These are phyloP conservation scores for Tuber calosporum DNA, from an alignment of 495 filamentous ascomycete genomes.

Conservation along the genomic window DNA sequence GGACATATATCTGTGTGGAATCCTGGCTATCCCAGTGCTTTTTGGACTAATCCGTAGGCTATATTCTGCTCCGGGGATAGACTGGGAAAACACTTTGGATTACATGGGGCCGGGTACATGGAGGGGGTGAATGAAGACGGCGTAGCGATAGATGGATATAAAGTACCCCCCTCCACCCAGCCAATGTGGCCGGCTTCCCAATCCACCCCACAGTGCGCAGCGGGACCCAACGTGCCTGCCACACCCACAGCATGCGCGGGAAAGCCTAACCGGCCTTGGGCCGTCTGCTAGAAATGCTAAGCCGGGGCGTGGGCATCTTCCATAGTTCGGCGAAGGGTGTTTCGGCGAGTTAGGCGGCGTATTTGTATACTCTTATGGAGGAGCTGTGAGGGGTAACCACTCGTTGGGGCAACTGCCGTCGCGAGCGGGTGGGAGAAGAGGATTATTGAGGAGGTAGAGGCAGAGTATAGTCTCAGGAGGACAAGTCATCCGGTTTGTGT, in stretches of 20 bases:
- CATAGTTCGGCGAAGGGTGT: conserved; percentile 49
- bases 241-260: conserved; percentile 51
- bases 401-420: conserved; percentile 49
- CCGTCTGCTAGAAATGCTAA: conserved; percentile 53
- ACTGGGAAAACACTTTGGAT: conserved; percentile 52
- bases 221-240: conserved; percentile 52
- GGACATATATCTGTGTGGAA: conserved; percentile 62
- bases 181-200: conserved; percentile 63
- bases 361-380: conserved; percentile 50
- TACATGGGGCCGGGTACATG: conserved; percentile 50
- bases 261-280: conserved; percentile 52
- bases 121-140: conserved; percentile 53
- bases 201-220: conserved; percentile 58
- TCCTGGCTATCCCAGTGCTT: conserved; percentile 53
- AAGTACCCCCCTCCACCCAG: conserved; percentile 22
- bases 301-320: conserved; percentile 49
- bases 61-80: neutral
- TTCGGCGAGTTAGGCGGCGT: conserved; percentile 52
- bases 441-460: conserved; percentile 49
- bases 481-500: conserved; percentile 34
- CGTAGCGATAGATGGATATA: conserved; percentile 42
- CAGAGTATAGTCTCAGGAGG: conserved; percentile 47
- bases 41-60: conserved; percentile 57
- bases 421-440: conserved; percentile 43
- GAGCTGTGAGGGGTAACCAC: conserved; percentile 49